Evolutionary conservation across 306 rosid genomes (phyloP).

Genomic region (Medicago truncatula): DNA sequence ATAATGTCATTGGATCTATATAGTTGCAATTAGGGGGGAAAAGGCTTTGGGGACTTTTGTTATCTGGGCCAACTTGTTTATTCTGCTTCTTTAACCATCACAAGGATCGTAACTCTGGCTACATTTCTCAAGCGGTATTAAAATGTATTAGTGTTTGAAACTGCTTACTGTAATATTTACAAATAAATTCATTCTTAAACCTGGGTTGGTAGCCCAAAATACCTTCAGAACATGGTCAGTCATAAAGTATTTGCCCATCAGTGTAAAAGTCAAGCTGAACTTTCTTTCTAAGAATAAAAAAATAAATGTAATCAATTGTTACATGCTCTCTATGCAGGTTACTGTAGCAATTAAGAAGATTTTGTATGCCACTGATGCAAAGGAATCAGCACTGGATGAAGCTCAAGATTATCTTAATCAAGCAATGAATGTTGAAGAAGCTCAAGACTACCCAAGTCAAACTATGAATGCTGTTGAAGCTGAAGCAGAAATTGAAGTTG

Average conservation of each 20-base stretch:
- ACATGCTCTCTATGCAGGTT: constrained; percentile 62
- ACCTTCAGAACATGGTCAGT: neutral
- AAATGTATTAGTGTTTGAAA: neutral
- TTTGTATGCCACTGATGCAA: constrained; percentile 82
- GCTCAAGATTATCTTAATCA: constrained; percentile 54
- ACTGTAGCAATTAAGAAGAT: constrained; percentile 77
- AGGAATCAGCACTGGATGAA: constrained; percentile 81
- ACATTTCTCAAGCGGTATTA: neutral
- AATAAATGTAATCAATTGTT: constrained; percentile 32
- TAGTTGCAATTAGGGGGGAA: neutral
- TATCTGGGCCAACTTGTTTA: neutral
- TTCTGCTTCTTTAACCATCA: constrained; percentile 3
- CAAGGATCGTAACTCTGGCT: neutral
- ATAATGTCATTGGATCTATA: neutral
- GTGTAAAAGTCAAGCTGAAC: constrained; percentile 20
- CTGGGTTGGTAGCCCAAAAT: constrained; percentile 12
- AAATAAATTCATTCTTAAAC: constrained; percentile 7
- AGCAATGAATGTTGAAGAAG: constrained; percentile 44
- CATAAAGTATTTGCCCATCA: neutral
- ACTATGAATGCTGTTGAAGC: constrained; percentile 39
- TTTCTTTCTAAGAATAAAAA: neutral
- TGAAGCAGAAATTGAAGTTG: constrained; percentile 46
- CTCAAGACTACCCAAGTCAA: constrained; percentile 51
- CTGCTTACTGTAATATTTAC: neutral
- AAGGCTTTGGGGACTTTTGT: neutral